A percentile compares a stretch with the other conserved stretches of the same genome.
phyloP scores from a whole-genome alignment of 2,329 filamentous ascomycete species.

The Alternaria incomplexa region DNA sequence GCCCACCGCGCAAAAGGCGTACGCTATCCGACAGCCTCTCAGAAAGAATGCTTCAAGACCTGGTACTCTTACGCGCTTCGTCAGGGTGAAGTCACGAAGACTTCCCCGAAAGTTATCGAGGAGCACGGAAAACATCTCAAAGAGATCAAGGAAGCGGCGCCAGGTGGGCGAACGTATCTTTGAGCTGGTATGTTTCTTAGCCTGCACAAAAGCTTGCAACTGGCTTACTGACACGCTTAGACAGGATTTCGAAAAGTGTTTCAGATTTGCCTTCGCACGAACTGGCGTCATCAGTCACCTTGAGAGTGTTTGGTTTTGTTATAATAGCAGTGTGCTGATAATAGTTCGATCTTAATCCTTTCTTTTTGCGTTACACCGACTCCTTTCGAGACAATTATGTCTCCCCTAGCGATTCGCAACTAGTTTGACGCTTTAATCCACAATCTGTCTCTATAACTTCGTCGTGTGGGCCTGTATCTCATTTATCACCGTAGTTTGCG shows the following conservation, averaged over 20 bases:
- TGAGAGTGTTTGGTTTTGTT: neutral
- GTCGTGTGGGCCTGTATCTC: neutral
- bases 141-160: slow-evolving; percentile 30
- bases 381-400: neutral
- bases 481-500: neutral
- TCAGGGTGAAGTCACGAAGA: slow-evolving; percentile 29
- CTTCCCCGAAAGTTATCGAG: slow-evolving; percentile 20
- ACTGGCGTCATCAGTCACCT: neutral
- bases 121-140: slow-evolving; percentile 34
- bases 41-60: slow-evolving; percentile 46
- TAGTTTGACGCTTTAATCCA: neutral
- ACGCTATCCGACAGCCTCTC: slow-evolving; percentile 36
- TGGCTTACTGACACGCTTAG: neutral
- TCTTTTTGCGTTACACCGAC: neutral
- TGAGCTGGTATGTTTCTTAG: slow-evolving; percentile 8
- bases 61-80: slow-evolving; percentile 46
- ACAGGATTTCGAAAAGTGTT: accelerated
- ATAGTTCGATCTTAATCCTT: neutral
- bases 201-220: neutral
- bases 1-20: slow-evolving; percentile 46
- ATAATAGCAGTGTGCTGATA: neutral
- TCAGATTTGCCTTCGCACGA: neutral
- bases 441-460: neutral
- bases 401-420: neutral
- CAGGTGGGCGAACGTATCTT: slow-evolving; percentile 41